Base-by-base conservation (phyloP, 441 rosid species). In the Jatropha podagrica region DNA sequence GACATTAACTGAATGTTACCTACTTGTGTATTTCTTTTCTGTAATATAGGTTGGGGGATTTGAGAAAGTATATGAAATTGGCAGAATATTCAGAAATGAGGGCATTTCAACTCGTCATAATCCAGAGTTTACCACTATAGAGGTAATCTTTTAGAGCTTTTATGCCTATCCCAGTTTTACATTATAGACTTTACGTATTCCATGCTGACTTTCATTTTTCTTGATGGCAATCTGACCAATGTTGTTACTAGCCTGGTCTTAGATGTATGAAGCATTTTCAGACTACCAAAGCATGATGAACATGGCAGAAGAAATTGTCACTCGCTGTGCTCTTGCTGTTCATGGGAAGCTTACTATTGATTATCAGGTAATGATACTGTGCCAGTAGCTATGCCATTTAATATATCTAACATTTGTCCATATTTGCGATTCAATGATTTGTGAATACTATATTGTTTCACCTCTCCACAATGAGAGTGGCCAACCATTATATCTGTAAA, bases 81-180 rank as follows among this genome's bases (percentile, higher is more conserved):
- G 99, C 69, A 86, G 98, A 65, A 93, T 95, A 79, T 95, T 95
- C 85, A 85, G 99, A 86, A 95, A 95, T 77, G 97, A 95, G 87
- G 98, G 99, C 78, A 80, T 93, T 83, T 95, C 98, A 73, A 84
- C 99, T 52, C 97, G 99, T 65, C 99, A 95, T 83, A 95, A 95
- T 92, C 98, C 97, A 56, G 99, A 93, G 80, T 93, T 95, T 84
- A 95, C 99, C n/a, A 95, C 99, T 37, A 93, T 95, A 46, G 99
- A 95, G 98, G 98, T 93, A 89, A 52, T 40, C 54, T 79, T 37
- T 74, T 58, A 17, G 72, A 65, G 42, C 55, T 79, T 51, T 58
- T 68, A 44, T 77, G 71, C 23, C 74, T 75, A 58, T 27, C 8
- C 49, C n/a, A 40, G 15, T 49, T 49, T 48, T 41, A n/a, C 2